A percentile compares a stretch with the other conserved stretches of the same genome.
phyloP scores from a whole-genome alignment of 192 early-diverging fungal species.

The Dimargaris xerosporica region DNA sequence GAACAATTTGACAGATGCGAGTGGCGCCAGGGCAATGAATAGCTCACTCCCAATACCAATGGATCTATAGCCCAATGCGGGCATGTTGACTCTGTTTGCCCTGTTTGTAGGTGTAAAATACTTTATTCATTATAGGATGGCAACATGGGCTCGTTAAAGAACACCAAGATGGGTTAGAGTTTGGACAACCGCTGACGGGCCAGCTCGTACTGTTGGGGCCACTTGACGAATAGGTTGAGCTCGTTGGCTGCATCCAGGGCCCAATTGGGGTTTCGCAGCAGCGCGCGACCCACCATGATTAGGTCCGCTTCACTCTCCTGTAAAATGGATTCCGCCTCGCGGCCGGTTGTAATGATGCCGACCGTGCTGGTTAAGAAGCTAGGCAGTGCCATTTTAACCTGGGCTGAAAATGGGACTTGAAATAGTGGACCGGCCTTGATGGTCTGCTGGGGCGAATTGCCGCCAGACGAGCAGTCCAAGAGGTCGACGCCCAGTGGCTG shows the following conservation, averaged over 20 bases:
- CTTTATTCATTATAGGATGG: too few species aligned
- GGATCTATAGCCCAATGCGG: too few species aligned
- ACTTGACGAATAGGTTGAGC: conserved; percentile 44
- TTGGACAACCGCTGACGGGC: conserved; percentile 14
- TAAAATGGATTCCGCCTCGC: conserved; percentile 57
- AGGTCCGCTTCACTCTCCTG: conserved; percentile 47
- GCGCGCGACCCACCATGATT: conserved; percentile 50
- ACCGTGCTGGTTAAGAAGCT: conserved; percentile 47
- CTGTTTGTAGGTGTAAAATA: too few species aligned
- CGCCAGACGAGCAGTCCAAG: conserved; percentile 71
- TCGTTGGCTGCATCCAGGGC: conserved; percentile 45
- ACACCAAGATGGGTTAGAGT: too few species aligned
- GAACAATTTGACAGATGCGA: too few species aligned
- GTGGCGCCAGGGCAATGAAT: too few species aligned
- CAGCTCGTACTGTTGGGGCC: conserved; percentile 46
- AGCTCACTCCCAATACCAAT: too few species aligned
- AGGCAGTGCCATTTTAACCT: conserved; percentile 37
- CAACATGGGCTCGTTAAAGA: too few species aligned
- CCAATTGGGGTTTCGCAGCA: conserved; percentile 57
- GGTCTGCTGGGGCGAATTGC: conserved; percentile 36
- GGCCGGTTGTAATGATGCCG: conserved; percentile 45
- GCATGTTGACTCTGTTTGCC: too few species aligned
- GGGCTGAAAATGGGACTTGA: conserved; percentile 57
- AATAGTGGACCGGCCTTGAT: conserved; percentile 33
- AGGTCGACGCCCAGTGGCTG: conserved; percentile 61